Conservation (phyloP, 345 rosid genomes). For the Xanthoceras sorbifolium region DNA sequence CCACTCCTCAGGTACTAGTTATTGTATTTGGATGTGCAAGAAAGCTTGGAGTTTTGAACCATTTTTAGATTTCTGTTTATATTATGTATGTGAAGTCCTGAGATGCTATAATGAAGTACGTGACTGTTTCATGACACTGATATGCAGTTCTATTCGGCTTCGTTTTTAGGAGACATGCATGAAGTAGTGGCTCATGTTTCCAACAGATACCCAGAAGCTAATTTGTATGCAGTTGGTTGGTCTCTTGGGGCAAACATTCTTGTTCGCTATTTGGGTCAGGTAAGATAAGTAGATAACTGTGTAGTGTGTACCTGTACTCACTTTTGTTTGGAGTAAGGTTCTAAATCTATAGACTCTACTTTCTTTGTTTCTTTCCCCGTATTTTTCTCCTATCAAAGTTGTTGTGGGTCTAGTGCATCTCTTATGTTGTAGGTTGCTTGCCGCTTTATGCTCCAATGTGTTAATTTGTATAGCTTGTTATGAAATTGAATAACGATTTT, state of each 20-base stretch:
- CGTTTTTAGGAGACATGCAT: constrained; percentile 78
- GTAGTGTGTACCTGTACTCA: too few relatives aligned
- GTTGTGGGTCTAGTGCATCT: background rate
- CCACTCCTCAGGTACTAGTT: constrained; percentile 70
- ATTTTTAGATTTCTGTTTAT: background rate
- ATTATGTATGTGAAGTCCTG: background rate
- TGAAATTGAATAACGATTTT: background rate
- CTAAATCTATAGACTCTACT: background rate
- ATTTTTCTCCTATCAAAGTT: too few relatives aligned
- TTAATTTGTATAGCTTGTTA: background rate
- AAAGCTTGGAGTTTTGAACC: too few relatives aligned
- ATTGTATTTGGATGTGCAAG: background rate
- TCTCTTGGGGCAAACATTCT: constrained; percentile 96
- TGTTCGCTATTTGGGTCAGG: constrained; percentile 84
- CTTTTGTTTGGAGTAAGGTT: too few relatives aligned
- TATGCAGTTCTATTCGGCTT: constrained; percentile 95
- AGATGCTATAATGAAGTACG: background rate
- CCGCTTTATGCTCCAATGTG: background rate
- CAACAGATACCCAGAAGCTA: constrained; percentile 65
- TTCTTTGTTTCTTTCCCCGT: background rate
- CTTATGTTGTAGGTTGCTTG: background rate
- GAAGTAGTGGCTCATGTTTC: constrained; percentile 70
- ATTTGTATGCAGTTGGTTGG: constrained; percentile 92
- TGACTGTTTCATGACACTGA: constrained; percentile 30
- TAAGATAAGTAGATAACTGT: too few relatives aligned